Conservation (phyloP, 208 protist species). For the Trypanosoma congolense region DNA sequence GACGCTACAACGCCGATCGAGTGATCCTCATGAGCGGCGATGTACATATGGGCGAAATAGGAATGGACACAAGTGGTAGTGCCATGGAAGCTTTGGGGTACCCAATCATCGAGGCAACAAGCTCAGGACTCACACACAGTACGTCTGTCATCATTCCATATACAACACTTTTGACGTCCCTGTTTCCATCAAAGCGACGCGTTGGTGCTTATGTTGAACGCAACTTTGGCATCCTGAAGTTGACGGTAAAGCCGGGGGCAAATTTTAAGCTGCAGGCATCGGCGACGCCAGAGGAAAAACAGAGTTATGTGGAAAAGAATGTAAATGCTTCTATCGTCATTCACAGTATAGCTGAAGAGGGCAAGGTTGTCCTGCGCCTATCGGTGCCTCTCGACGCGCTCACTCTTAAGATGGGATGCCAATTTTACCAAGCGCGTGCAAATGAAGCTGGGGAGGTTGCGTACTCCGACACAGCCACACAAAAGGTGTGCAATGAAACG, state of each 20-base stretch:
- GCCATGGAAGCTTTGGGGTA: constrained; percentile 48
- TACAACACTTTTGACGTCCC: constrained; percentile 27
- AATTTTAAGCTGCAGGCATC: not conserved
- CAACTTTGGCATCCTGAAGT: constrained; percentile 58
- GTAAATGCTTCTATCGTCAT: constrained; percentile 64
- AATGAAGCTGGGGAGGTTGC: constrained; percentile 2
- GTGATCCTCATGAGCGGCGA: constrained; percentile 81
- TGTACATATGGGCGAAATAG: constrained; percentile 82
- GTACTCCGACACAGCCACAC: not conserved
- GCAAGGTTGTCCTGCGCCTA: constrained; percentile 33
- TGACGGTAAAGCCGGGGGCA: constrained; percentile 31
- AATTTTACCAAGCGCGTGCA: constrained; percentile 28
- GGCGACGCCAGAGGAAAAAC: not conserved
- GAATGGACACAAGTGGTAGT: constrained; percentile 35
- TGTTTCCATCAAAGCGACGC: constrained; percentile 46
- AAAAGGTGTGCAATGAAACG: not conserved
- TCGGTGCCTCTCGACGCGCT: constrained; percentile 57
- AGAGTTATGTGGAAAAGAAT: constrained; percentile 26
- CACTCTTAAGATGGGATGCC: constrained; percentile 30
- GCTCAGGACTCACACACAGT: constrained; percentile 80
- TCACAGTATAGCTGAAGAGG: constrained; percentile 38
- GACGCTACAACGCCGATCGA: constrained; percentile 34
- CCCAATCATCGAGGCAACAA: constrained; percentile 72
- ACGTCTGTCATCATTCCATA: constrained; percentile 41
- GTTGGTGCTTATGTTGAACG: constrained; percentile 56